phyloP scores from a whole-genome alignment of 345 rosid species.

The Eutrema heterophyllum region DNA sequence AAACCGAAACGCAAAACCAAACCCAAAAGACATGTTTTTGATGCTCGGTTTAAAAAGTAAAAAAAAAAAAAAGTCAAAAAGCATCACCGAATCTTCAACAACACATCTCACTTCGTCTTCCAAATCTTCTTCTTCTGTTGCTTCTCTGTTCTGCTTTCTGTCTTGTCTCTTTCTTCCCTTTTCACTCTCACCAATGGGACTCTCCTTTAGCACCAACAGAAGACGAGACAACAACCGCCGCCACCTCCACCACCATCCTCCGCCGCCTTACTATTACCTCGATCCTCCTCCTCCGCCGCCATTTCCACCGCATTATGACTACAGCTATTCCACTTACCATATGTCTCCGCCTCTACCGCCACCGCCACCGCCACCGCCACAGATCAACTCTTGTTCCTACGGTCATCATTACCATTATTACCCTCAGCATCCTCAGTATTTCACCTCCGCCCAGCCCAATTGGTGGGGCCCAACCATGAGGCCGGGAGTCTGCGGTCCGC shows the following conservation, averaged over 20 bases:
- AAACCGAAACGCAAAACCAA: background rate
- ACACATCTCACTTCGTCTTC: slow-evolving; percentile 3
- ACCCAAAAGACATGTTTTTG: background rate
- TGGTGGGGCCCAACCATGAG: slow-evolving; percentile 51
- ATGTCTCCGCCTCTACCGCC: slow-evolving; percentile 30
- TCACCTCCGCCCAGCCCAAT: slow-evolving; percentile 42
- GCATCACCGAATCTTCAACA: slow-evolving; percentile 12
- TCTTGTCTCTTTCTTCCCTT: slow-evolving; percentile 16
- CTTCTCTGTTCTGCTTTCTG: slow-evolving; percentile 11
- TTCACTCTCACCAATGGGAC: slow-evolving; percentile 45
- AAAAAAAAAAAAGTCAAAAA: slow-evolving; percentile 7
- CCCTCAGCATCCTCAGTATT: slow-evolving; percentile 43
- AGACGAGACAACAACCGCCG: slow-evolving; percentile 50
- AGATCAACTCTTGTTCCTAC: slow-evolving; percentile 41
- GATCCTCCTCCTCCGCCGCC: slow-evolving; percentile 37
- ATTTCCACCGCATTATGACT: slow-evolving; percentile 30
- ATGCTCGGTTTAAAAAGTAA: background rate
- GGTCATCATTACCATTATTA: slow-evolving; percentile 42
- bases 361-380: slow-evolving; percentile 32
- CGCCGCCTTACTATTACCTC: slow-evolving; percentile 40
- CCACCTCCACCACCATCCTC: slow-evolving; percentile 34
- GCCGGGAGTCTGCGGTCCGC: slow-evolving; percentile 21
- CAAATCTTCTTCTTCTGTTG: slow-evolving; percentile 17
- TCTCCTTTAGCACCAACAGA: slow-evolving; percentile 58
- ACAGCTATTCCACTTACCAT: slow-evolving; percentile 19